A percentile compares a stretch with the other conserved stretches of the same genome.
Evolutionary conservation across 768 basidiomycete species (phyloP).

Genomic region (Boletus eberwhitei): DNA sequence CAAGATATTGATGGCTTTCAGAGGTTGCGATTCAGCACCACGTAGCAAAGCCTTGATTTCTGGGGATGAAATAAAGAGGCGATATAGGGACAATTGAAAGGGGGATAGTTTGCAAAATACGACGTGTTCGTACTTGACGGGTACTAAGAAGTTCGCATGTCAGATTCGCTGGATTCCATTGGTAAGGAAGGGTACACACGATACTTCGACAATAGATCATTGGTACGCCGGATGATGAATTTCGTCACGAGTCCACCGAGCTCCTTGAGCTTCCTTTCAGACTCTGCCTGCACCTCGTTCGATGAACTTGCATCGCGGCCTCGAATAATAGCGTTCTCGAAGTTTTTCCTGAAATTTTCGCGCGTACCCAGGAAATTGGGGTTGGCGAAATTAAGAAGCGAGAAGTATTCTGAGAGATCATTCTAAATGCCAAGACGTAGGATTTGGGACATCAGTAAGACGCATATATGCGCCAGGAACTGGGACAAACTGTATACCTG

Average conservation of each 20-base stretch:
- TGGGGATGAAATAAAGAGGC: conserved; percentile 87
- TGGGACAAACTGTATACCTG: conserved; percentile 46
- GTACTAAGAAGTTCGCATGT: conserved; percentile 52
- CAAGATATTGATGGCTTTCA: conserved; percentile 91
- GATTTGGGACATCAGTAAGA: background rate
- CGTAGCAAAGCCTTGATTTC: conserved; percentile 89
- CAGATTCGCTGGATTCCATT: background rate
- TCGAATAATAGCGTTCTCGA: conserved; percentile 85
- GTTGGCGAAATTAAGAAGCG: conserved; percentile 89
- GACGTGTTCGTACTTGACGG: conserved; percentile 98
- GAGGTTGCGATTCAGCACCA: conserved; percentile 86
- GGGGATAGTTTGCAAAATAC: conserved; percentile 87
- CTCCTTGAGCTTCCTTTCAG: conserved; percentile 90
- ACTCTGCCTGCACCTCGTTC: conserved; percentile 69
- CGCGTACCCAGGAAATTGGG: conserved; percentile 86
- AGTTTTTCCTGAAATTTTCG: conserved; percentile 92
- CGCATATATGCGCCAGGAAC: conserved; percentile 2
- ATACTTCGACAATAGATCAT: conserved; percentile 93
- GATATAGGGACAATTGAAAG: conserved; percentile 82
- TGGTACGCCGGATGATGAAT: conserved; percentile 93
- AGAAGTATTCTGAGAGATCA: conserved; percentile 92
- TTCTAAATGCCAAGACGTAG: conserved; percentile 48
- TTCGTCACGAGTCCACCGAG: conserved; percentile 83
- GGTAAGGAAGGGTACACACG: conserved; percentile 45
- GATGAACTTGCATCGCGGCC: conserved; percentile 88